phyloP scores from a whole-genome alignment of 192 early-diverging fungal genomes.

The Coemansia sp. region DNA sequence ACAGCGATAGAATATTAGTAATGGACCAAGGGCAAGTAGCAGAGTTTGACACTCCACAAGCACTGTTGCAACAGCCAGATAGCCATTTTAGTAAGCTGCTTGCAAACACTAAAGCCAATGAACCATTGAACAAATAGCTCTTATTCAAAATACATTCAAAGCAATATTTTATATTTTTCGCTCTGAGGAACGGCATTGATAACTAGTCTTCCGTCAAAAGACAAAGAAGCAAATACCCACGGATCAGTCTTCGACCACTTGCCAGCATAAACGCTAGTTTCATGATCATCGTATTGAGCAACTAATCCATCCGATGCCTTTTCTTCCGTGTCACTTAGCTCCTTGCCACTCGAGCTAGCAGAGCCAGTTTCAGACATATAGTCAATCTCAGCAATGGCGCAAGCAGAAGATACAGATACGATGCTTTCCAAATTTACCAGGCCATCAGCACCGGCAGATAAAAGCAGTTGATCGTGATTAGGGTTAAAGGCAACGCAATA shows the following conservation, averaged over 20 bases:
- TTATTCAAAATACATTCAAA: constrained; percentile 22
- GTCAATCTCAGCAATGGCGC: constrained; percentile 29
- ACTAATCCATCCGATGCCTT: constrained; percentile 75
- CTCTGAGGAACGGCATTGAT: constrained; percentile 85
- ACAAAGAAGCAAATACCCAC: constrained; percentile 92
- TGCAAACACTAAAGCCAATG: too few relatives aligned
- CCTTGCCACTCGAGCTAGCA: constrained; percentile 14
- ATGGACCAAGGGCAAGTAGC: too few relatives aligned
- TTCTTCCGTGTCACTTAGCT: constrained; percentile 14
- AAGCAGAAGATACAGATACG: constrained; percentile 81
- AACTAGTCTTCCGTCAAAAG: constrained; percentile 90
- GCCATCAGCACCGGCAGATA: constrained; percentile 82
- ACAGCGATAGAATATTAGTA: too few relatives aligned
- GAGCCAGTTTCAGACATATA: not conserved
- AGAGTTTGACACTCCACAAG: too few relatives aligned
- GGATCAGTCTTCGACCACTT: constrained; percentile 89
- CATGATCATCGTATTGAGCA: constrained; percentile 87
- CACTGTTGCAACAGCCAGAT: too few relatives aligned
- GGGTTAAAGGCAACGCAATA: constrained; percentile 82
- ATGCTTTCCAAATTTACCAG: constrained; percentile 83
- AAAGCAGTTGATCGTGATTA: constrained; percentile 88
- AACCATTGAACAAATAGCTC: too few relatives aligned
- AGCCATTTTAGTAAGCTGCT: too few relatives aligned
- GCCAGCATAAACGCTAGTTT: constrained; percentile 88
- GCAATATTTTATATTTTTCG: constrained; percentile 83